phyloP scores from a whole-genome alignment of 208 protist species.

The Entamoeba invadens region DNA sequence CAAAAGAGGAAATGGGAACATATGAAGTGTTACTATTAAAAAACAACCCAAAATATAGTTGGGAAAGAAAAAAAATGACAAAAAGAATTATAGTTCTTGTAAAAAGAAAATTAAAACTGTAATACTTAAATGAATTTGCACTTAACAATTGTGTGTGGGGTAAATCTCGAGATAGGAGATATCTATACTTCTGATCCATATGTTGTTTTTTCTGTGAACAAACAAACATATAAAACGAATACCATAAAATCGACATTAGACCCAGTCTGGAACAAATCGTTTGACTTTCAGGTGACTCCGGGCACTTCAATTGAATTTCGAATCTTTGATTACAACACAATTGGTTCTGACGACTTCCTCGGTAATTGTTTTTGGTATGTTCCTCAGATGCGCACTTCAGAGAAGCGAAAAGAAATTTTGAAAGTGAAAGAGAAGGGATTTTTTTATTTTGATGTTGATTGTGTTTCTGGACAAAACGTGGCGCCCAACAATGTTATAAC shows the following conservation, averaged over 20 bases:
- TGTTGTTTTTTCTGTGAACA: not conserved
- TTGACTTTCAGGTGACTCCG: not conserved
- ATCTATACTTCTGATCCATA: no score
- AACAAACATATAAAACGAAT: not conserved
- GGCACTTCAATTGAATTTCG: not conserved
- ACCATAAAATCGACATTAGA: not conserved
- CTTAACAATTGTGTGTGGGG: no score
- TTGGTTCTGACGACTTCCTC: not conserved
- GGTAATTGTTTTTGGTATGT: not conserved
- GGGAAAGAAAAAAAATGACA: no score
- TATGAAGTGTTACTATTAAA: no score
- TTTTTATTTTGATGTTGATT: not conserved
- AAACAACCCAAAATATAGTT: no score
- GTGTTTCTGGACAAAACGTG: no score
- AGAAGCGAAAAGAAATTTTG: not conserved
- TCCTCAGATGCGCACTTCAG: not conserved
- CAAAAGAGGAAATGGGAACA: no score
- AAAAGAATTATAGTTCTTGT: no score
- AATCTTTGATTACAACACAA: not conserved
- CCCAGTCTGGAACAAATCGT: not conserved
- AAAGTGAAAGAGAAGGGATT: not conserved
- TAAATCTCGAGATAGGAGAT: no score
- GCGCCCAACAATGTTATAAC: no score
- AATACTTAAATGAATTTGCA: no score
- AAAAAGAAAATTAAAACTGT: no score